A percentile compares a stretch with the other conserved stretches of the same genome.
These are phyloP conservation scores for Ploettnerulaceae sp. DNA, from an alignment of 2,329 filamentous ascomycete genomes.

Conservation along the genomic window DNA sequence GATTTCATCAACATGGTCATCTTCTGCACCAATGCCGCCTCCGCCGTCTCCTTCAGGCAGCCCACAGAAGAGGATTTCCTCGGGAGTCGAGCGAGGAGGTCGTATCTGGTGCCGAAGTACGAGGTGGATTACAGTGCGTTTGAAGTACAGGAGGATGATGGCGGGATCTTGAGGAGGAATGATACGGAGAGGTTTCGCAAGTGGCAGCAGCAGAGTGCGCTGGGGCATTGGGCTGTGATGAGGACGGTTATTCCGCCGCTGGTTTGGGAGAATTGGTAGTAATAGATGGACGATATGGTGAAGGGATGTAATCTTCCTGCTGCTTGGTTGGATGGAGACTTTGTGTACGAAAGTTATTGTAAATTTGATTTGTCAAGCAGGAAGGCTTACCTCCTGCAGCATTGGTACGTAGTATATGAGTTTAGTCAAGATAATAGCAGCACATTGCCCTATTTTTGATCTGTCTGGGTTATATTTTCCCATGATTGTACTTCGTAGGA, in stretches of 20 bases:
- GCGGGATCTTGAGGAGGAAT: slow-evolving; percentile 54
- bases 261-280: slow-evolving; percentile 91
- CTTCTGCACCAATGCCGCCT: slow-evolving; percentile 57
- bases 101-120: slow-evolving; percentile 66
- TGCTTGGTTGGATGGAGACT: too few relatives aligned
- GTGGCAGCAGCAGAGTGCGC: slow-evolving; percentile 70
- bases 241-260: slow-evolving; percentile 68
- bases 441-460: too few relatives aligned
- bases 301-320: too few relatives aligned
- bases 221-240: slow-evolving; percentile 92
- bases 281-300: slow-evolving; percentile 47
- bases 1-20: slow-evolving; percentile 97
- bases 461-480: too few relatives aligned
- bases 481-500: too few relatives aligned
- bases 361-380: too few relatives aligned
- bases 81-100: slow-evolving; percentile 62
- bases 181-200: slow-evolving; percentile 62
- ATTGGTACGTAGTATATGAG: too few relatives aligned
- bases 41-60: slow-evolving; percentile 57
- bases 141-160: slow-evolving; percentile 36
- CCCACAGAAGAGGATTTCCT: slow-evolving; percentile 64
- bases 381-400: too few relatives aligned
- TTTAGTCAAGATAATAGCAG: too few relatives aligned
- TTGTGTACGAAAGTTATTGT: too few relatives aligned
- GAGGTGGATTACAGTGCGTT: slow-evolving; percentile 49